Conservation (phyloP, 495 filamentous ascomycete species). For the Achaetomiella virescens region DNA sequence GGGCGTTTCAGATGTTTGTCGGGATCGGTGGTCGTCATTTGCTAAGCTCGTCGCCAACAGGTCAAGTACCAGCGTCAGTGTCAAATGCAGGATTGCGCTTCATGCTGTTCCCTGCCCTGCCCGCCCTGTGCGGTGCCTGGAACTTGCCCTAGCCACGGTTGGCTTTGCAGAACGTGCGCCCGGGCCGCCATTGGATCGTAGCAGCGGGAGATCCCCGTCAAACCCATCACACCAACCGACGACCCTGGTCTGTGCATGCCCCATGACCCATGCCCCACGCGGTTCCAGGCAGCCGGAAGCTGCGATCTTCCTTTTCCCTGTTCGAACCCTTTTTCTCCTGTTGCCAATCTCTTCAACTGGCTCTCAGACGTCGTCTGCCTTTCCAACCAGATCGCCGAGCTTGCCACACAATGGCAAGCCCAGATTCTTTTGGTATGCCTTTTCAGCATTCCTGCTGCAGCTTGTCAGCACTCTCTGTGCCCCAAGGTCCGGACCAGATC, state of each 20-base stretch:
- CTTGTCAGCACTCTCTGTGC: no score
- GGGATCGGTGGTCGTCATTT: not conserved
- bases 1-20: no score
- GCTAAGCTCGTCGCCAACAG: not conserved
- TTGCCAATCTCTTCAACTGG: not conserved
- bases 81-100: not conserved
- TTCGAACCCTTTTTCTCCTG: not conserved
- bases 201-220: constrained; percentile 1
- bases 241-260: no score
- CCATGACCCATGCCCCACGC: no score
- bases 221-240: not conserved
- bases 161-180: not conserved
- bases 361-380: no score
- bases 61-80: not conserved
- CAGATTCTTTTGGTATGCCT: no score
- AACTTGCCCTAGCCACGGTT: not conserved
- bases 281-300: constrained; percentile 1
- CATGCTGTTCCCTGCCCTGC: not conserved
- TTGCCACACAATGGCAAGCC: no score
- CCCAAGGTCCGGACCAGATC: no score
- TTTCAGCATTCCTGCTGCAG: no score
- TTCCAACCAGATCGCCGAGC: no score
- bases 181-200: not conserved
- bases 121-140: not conserved
- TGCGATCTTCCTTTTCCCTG: not conserved